Base-by-base conservation (phyloP, 2,329 filamentous ascomycete genomes). In the Neoascochyta sp. region DNA sequence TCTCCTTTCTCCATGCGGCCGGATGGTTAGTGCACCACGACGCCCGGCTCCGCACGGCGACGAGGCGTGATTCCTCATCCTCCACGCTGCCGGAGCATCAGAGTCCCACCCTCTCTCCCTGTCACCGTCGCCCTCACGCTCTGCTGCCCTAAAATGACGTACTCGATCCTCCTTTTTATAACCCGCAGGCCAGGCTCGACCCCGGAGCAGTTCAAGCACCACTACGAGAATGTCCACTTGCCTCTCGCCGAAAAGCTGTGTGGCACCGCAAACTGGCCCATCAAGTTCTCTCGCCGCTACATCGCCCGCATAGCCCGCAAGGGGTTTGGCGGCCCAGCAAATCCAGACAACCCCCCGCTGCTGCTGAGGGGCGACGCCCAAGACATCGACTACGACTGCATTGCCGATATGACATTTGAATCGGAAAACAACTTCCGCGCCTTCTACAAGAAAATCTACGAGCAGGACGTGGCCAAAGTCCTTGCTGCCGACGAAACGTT, bases 141-240 rank as follows among this genome's bases (percentile, higher is more conserved):
- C n/a, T n/a, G n/a, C n/a, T n/a, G n/a, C 23, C 8, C 8, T 32
- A 32, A 19, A 22, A 57, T 57, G 50, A 27, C 48, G 2, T 60
- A 49, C 35, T 45, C 41, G 19, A 33, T 53, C 34, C 13, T 58
- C 17, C 29, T 54, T 11, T 54, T 54, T 32, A 16, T 58, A 13
- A 54, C 50, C 2, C 42, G 54, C 22, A 50, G 38, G 9, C 32
- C 47, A 12, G 23, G 22, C 15, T 31, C 57, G 21, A 45, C 48
- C 4, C 34, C 48, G 8, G 42, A 52, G 4, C 21, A 56, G 24
- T 57, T 60, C 46, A 45, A 43, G 17, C 32, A 53, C 17, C 33
- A 54, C 39, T 56, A 47, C 29, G 55, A 60, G 22, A 45, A 43
- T 27, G 42, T 20, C 7, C 50, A 60, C 29, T 40, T 58, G 10